phyloP scores from a whole-genome alignment of 2,329 filamentous ascomycete genomes.

The Epichloe sp. region DNA sequence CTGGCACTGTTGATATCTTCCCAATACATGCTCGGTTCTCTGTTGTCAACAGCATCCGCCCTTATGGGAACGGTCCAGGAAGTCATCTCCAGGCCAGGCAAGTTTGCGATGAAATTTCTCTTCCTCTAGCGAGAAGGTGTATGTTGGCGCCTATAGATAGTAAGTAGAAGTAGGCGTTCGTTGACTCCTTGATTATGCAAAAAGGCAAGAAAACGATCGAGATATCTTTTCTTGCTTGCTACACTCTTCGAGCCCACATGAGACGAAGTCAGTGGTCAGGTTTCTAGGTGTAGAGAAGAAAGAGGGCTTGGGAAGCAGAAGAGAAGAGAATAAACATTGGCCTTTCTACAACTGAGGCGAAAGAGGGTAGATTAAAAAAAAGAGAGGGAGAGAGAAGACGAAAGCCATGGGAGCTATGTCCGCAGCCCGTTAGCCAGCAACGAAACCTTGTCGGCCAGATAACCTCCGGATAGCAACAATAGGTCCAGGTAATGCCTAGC shows the following conservation, averaged over 20 bases:
- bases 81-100: constrained; percentile 15
- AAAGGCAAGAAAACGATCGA: neutral
- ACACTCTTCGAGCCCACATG: neutral
- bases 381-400: neutral
- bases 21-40: constrained; percentile 23
- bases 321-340: neutral
- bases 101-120: neutral
- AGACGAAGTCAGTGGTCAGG: neutral
- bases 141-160: neutral
- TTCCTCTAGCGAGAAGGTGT: too few relatives aligned
- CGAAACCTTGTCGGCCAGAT: constrained; percentile 5
- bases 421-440: neutral
- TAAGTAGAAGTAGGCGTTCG: neutral
- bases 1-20: constrained; percentile 19
- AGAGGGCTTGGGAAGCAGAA: neutral
- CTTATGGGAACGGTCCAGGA: constrained; percentile 24
- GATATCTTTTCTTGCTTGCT: neutral
- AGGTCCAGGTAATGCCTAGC: constrained; percentile 4
- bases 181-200: neutral
- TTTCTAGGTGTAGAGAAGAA: neutral
- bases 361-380: neutral
- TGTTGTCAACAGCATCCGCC: constrained; percentile 20
- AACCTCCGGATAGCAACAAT: constrained; percentile 6
- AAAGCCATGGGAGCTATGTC: constrained; percentile 2
- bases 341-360: neutral